Evolutionary conservation across 371 early-diverging fungal genomes (phyloP).

Genomic region (Chytridiales sp.): DNA sequence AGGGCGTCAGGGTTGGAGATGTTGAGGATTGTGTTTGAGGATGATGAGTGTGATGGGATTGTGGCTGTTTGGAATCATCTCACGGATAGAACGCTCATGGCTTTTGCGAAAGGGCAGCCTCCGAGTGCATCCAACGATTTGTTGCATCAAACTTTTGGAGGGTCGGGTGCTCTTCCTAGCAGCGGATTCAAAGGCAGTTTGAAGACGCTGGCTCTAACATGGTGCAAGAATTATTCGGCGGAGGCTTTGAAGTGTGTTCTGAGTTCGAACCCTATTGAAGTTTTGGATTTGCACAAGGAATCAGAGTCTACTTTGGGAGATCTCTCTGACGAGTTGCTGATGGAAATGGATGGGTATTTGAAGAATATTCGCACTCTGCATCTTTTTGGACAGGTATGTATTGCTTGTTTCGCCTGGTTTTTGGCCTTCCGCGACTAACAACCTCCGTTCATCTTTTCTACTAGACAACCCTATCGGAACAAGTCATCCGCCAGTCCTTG

Average conservation of each 20-base stretch:
- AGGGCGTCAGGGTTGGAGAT: slow-evolving; percentile 34
- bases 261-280: slow-evolving; percentile 19
- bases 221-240: slow-evolving; percentile 33
- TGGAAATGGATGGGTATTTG: slow-evolving; percentile 11
- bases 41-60: slow-evolving; percentile 38
- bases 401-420: slow-evolving; percentile 7
- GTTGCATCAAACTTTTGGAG: too few species aligned
- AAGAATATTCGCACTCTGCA: slow-evolving; percentile 32
- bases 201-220: slow-evolving; percentile 37
- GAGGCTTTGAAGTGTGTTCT: slow-evolving; percentile 22
- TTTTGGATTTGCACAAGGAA: slow-evolving; percentile 45
- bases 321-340: slow-evolving; percentile 29
- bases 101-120: slow-evolving; percentile 22
- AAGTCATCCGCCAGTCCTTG: slow-evolving; percentile 2
- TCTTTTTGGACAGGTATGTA: slow-evolving; percentile 38
- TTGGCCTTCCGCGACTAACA: not conserved
- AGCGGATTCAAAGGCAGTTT: too few species aligned
- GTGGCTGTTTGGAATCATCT: slow-evolving; percentile 26
- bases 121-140: too few species aligned
- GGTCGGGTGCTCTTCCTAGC: too few species aligned
- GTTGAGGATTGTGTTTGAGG: slow-evolving; percentile 48
- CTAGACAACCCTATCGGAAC: slow-evolving; percentile 13
- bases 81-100: slow-evolving; percentile 26
- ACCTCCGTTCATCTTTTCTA: not conserved
- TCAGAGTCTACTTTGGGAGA: slow-evolving; percentile 35